These are phyloP conservation scores for Boechera stricta DNA, from an alignment of 345 rosid species.

Conservation along the genomic window DNA sequence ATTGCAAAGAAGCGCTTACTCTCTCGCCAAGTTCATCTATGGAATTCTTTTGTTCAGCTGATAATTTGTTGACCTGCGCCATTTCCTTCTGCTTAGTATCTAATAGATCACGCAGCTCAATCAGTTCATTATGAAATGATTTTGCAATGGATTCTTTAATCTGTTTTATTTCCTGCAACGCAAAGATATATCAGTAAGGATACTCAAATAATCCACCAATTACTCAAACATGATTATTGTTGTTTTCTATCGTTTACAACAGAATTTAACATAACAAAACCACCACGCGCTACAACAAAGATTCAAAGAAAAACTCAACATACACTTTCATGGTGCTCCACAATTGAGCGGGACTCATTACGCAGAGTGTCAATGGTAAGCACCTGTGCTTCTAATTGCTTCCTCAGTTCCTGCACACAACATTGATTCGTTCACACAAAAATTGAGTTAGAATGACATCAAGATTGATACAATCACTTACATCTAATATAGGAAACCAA, in stretches of 20 bases:
- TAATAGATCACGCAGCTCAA: conserved; percentile 55
- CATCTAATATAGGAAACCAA: conserved; percentile 10
- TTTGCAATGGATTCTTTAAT: conserved; percentile 65
- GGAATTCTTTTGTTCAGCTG: conserved; percentile 78
- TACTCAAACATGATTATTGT: not conserved
- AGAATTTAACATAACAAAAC: conserved; percentile 16
- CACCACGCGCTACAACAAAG: not conserved
- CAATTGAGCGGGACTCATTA: conserved; percentile 62
- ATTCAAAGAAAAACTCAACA: conserved; percentile 37
- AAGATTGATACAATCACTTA: not conserved
- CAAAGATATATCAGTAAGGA: conserved; percentile 32
- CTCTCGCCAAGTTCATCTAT: conserved; percentile 83
- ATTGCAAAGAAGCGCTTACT: conserved; percentile 77
- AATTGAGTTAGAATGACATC: conserved; percentile 23
- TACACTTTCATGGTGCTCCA: conserved; percentile 74
- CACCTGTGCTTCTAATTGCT: conserved; percentile 87
- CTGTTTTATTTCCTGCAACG: conserved; percentile 72
- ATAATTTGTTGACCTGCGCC: conserved; percentile 58
- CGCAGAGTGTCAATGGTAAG: conserved; percentile 68
- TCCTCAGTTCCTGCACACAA: conserved; percentile 79
- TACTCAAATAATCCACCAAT: conserved; percentile 22
- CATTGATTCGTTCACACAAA: conserved; percentile 25
- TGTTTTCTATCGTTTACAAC: not conserved
- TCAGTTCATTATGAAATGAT: conserved; percentile 57
- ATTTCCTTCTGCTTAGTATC: conserved; percentile 69